Percentiles rank a stretch among this genome's conserved stretches.
phyloP scores from a whole-genome alignment of 805 yeast species.

The Blastobotrys peoriensis region DNA sequence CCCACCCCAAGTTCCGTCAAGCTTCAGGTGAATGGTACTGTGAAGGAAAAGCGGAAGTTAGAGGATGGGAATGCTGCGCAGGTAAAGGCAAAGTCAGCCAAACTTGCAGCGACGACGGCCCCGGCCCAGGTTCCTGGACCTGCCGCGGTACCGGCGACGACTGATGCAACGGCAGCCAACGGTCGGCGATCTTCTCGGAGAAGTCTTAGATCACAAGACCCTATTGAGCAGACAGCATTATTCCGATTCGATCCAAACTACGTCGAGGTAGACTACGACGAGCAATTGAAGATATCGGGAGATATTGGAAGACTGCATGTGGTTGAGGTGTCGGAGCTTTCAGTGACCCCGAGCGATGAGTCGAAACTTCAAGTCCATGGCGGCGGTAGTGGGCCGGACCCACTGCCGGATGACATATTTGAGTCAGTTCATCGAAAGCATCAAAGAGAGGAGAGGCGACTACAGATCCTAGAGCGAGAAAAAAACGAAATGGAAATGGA shows the following conservation, averaged over 20 bases:
- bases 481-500: slow-evolving; percentile 54
- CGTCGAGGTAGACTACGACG: slow-evolving; percentile 2
- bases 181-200: neutral
- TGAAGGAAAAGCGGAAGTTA: neutral
- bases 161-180: neutral
- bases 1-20: too few relatives aligned
- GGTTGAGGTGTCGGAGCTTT: neutral
- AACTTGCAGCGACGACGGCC: neutral
- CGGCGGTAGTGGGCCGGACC: slow-evolving; percentile 30
- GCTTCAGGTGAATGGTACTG: neutral
- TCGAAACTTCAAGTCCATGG: neutral
- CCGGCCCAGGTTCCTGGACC: neutral
- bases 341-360: neutral
- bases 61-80: neutral
- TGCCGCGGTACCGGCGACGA: neutral
- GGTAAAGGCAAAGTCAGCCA: neutral
- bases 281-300: neutral
- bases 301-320: neutral
- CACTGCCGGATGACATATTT: slow-evolving; percentile 43
- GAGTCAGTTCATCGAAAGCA: slow-evolving; percentile 49
- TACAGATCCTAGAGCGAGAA: slow-evolving; percentile 49
- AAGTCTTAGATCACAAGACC: neutral
- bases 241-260: slow-evolving; percentile 20
- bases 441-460: slow-evolving; percentile 59
- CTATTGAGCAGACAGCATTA: slow-evolving; percentile 15